A percentile compares a stretch with the other conserved stretches of the same genome.
Conservation (phyloP, 345 rosid genomes). For the Heritiera littoralis region DNA sequence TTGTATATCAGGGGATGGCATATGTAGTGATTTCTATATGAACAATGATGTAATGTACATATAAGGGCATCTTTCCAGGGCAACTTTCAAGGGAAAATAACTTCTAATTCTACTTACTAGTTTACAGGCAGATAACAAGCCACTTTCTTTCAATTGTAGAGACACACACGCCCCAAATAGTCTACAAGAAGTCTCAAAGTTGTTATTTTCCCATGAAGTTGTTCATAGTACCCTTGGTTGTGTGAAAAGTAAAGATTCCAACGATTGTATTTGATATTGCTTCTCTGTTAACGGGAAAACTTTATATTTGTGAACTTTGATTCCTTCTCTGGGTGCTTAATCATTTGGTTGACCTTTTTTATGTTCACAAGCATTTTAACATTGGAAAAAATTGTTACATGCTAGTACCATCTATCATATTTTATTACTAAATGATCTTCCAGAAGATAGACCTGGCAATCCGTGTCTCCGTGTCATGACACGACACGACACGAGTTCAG, state of each 20-base stretch:
- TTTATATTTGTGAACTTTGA: neutral
- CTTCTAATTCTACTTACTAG: constrained; percentile 23
- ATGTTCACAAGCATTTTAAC: neutral
- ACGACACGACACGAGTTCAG: no score
- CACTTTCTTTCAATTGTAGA: neutral
- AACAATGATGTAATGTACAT: constrained; percentile 46
- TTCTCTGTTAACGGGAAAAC: neutral
- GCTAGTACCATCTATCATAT: neutral
- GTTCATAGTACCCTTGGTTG: neutral
- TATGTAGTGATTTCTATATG: constrained; percentile 42
- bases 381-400: neutral
- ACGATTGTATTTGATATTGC: neutral
- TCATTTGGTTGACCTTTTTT: neutral
- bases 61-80: constrained; percentile 26
- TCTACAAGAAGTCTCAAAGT: neutral
- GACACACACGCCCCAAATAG: neutral
- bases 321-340: neutral
- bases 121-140: neutral
- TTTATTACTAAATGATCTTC: neutral
- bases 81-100: constrained; percentile 30
- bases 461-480: no score
- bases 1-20: constrained; percentile 38
- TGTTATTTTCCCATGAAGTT: constrained; percentile 26
- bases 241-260: neutral
- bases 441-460: no score